phyloP scores from a whole-genome alignment of 1,284 basidiomycete genomes.

The Irpex sp. region DNA sequence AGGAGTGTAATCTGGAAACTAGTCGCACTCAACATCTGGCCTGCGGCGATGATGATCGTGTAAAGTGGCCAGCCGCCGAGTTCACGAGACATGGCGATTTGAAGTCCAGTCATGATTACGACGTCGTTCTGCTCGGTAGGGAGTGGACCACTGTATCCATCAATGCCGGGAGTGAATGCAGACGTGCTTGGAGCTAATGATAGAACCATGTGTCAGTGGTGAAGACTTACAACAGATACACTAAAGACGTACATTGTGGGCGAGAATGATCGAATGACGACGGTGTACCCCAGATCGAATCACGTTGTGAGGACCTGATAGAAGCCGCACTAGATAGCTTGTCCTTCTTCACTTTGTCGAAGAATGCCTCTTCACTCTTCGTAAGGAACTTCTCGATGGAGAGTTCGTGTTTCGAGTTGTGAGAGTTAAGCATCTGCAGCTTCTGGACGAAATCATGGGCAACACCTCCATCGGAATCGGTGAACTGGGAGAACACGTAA shows the following conservation, averaged over 20 bases:
- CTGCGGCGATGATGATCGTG: constrained; percentile 81
- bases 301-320: constrained; percentile 73
- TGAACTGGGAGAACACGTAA: constrained; percentile 54
- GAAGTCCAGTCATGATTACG: constrained; percentile 74
- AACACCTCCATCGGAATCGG: constrained; percentile 88
- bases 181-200: constrained; percentile 53
- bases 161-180: constrained; percentile 36
- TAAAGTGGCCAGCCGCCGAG: constrained; percentile 86
- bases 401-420: constrained; percentile 87
- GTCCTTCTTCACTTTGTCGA: constrained; percentile 84
- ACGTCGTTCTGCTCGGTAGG: constrained; percentile 52
- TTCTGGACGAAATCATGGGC: constrained; percentile 87
- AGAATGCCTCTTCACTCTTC: constrained; percentile 92
- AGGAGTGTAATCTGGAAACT: constrained; percentile 92
- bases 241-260: constrained; percentile 58
- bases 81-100: constrained; percentile 77
- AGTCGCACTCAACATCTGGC: constrained; percentile 86
- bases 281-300: constrained; percentile 78
- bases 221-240: constrained; percentile 9
- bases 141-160: constrained; percentile 54
- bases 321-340: constrained; percentile 78
- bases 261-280: constrained; percentile 69
- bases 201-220: constrained; percentile 10
- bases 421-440: constrained; percentile 71
- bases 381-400: constrained; percentile 89